phyloP scores from a whole-genome alignment of 768 basidiomycete genomes.

The Lactifluus volemus region DNA sequence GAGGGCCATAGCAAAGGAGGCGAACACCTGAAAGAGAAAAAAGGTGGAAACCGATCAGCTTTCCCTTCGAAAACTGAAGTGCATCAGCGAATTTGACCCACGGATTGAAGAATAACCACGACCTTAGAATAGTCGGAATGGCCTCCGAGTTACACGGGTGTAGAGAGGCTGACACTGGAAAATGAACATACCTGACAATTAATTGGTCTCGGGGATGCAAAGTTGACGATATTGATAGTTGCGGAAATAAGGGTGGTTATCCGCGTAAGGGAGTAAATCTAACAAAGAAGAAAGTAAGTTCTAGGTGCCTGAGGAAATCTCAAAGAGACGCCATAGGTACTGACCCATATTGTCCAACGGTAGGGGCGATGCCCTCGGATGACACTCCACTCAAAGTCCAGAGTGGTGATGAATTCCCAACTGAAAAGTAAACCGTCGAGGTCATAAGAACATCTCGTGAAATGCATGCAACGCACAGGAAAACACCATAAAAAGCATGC shows the following conservation, averaged over 20 bases:
- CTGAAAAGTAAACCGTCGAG: background rate
- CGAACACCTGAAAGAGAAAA: background rate
- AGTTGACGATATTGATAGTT: background rate
- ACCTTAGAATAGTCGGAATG: background rate
- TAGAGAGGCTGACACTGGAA: background rate
- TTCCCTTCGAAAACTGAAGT: background rate
- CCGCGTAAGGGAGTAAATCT: constrained; percentile 14
- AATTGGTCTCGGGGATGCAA: background rate
- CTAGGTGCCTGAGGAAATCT: background rate
- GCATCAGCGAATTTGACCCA: background rate
- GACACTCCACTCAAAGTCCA: background rate
- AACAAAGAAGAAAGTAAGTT: background rate
- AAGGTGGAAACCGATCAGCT: background rate
- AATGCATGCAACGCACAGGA: background rate
- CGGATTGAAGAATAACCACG: background rate
- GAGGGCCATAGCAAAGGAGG: background rate
- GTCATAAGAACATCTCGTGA: background rate
- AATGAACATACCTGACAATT: constrained; percentile 5
- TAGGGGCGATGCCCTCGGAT: background rate
- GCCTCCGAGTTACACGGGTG: no score
- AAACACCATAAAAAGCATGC: background rate
- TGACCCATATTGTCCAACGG: constrained; percentile 7
- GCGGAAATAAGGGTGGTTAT: background rate
- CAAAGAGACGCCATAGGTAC: background rate
- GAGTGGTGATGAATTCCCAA: background rate